Conservation (phyloP, 371 early-diverging fungal species). For the Mucor indicus region DNA sequence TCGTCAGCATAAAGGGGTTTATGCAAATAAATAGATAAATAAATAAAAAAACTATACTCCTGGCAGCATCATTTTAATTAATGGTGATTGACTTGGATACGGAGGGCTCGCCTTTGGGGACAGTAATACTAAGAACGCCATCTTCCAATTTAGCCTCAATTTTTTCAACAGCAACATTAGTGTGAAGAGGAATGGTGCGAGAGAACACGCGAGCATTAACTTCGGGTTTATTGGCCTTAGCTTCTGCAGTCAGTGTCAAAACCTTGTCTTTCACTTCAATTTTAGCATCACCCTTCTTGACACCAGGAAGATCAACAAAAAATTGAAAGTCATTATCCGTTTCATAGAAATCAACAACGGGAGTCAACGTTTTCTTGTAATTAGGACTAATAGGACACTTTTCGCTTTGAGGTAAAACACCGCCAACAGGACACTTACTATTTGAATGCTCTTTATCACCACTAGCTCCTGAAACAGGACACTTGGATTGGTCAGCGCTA, state of each 20-base stretch:
- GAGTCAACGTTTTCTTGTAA: conserved; percentile 1
- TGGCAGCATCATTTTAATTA: conserved; percentile 9
- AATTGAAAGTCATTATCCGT: conserved; percentile 9
- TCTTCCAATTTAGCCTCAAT: conserved; percentile 54
- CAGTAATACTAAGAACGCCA: conserved; percentile 51
- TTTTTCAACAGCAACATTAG: conserved; percentile 37
- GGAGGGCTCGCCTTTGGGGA: conserved; percentile 42
- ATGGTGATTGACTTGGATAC: conserved; percentile 25
- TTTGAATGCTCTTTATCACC: background rate
- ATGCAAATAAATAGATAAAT: too few relatives aligned
- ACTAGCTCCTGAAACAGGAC: background rate
- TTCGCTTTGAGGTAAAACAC: conserved; percentile 10
- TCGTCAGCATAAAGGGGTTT: too few relatives aligned
- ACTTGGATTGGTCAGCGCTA: background rate
- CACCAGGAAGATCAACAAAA: conserved; percentile 14
- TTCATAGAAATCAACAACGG: conserved; percentile 5
- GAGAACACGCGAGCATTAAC: too few relatives aligned
- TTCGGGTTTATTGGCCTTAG: too few relatives aligned
- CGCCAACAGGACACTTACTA: conserved; percentile 9
- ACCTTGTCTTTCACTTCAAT: conserved; percentile 11
- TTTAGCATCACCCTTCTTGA: conserved; percentile 6
- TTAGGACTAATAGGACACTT: conserved; percentile 7
- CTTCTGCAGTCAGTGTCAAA: conserved; percentile 3
- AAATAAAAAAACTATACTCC: too few relatives aligned
- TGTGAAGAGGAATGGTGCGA: conserved; percentile 42